Evolutionary conservation across 495 filamentous ascomycete species (phyloP), one percentile per base, ranked within the genome.

Genomic region (Copromyces sp.): DNA sequence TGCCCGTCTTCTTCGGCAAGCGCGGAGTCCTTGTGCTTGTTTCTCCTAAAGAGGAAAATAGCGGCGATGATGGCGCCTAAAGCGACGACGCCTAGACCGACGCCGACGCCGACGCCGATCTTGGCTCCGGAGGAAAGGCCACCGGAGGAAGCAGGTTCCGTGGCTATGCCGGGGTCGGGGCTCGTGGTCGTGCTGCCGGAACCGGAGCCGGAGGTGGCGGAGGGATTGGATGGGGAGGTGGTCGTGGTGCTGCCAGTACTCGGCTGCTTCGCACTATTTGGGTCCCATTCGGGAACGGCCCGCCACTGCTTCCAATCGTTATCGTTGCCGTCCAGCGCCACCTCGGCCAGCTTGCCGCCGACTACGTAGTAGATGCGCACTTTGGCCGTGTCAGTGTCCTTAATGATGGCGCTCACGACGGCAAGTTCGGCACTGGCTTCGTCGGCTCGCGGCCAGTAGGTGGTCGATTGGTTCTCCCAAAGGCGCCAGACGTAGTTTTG

Each of bases 81-180:
- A 0, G 75, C 76, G 39, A 81, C 70, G 53, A 76, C 73, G 37
- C 74, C 81, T 9, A 82, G 73, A 9, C 74, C 69, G 41, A 82
- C 79, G 17, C 81, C 82, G 4, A 80, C 77, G 16, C 79, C 82
- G 20, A 84, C 76, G 59, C 82, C 81, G 4, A 77, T 79, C 69
- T 82, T 82, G 70, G 81, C 80, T 12, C 78, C 80, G 4, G 74
- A 70, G 4, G 80, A 81, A 14, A 83, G 79, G 5, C 77, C 78
- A 37, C 14, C 39, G 35, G 24, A n/a, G 29, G 24, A 16, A 8
- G 69, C 35, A 29, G 68, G 2, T 3, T 24, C 16, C 4, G 41
- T 17, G 41, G 39, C n/a, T n/a, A 70, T 24, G n/a, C 11, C 53
- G 35, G 32, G 4, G 2, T 45, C 20, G 44, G 16, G 29, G 70